These are phyloP conservation scores for Neurospora discreta DNA, from an alignment of 495 filamentous ascomycete genomes.

Conservation along the genomic window DNA sequence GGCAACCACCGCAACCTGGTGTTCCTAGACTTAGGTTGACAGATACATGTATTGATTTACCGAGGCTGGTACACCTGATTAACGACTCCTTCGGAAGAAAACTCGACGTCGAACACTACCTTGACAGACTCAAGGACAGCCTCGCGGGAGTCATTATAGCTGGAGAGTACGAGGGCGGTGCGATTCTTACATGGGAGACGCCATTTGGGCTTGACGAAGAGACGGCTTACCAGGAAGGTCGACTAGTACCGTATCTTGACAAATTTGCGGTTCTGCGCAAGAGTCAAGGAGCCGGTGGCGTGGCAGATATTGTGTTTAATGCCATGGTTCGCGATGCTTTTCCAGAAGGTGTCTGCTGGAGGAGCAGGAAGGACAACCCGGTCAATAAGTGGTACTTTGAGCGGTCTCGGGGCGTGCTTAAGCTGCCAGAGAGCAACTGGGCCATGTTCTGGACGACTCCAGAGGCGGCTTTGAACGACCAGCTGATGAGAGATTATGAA, in stretches of 20 bases:
- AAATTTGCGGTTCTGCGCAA: slow-evolving; percentile 92
- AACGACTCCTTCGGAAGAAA: slow-evolving; percentile 87
- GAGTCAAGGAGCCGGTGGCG: slow-evolving; percentile 81
- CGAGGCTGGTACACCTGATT: slow-evolving; percentile 73
- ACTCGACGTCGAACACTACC: slow-evolving; percentile 73
- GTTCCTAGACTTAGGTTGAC: slow-evolving; percentile 49
- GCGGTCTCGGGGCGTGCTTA: slow-evolving; percentile 68
- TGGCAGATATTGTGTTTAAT: slow-evolving; percentile 92
- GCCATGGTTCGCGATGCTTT: slow-evolving; percentile 86
- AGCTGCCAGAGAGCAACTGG: slow-evolving; percentile 69
- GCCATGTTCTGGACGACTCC: slow-evolving; percentile 97
- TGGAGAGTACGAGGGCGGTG: slow-evolving; percentile 92
- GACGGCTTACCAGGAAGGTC: slow-evolving; percentile 38
- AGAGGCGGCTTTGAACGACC: slow-evolving; percentile 35
- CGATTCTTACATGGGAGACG: slow-evolving; percentile 88
- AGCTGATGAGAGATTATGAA: slow-evolving; percentile 68
- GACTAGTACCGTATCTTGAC: slow-evolving; percentile 86
- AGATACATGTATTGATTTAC: slow-evolving; percentile 70
- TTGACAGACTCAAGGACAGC: slow-evolving; percentile 60
- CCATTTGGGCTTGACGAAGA: slow-evolving; percentile 48
- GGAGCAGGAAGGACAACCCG: slow-evolving; percentile 68
- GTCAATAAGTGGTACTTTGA: slow-evolving; percentile 98
- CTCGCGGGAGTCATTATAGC: slow-evolving; percentile 89
- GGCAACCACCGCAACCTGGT: slow-evolving; percentile 50
- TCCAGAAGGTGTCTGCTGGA: slow-evolving; percentile 69